Percentiles rank a stretch among this genome's conserved stretches.
Evolutionary conservation across 768 basidiomycete species (phyloP).

Genomic region (Lentinula boryana): DNA sequence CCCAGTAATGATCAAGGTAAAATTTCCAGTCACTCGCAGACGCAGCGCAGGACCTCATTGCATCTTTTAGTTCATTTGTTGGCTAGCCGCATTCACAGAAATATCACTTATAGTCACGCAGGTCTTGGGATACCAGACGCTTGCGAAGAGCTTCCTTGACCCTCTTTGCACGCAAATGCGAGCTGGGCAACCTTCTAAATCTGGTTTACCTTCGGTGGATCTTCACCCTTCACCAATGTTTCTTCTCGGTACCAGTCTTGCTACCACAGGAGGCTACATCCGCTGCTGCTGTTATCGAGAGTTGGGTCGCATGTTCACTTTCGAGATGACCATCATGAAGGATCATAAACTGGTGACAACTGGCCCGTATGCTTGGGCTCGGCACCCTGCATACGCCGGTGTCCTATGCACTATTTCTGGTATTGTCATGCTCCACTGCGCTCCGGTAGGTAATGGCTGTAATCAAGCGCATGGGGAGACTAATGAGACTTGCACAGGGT

Average conservation of each 20-base stretch:
- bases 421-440: slow-evolving; percentile 16
- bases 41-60: background rate
- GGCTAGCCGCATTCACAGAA: slow-evolving; percentile 33
- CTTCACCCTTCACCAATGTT: slow-evolving; percentile 1
- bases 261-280: slow-evolving; percentile 33
- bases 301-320: slow-evolving; percentile 44
- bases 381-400: slow-evolving; percentile 49
- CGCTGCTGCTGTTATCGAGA: slow-evolving; percentile 38
- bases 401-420: slow-evolving; percentile 30
- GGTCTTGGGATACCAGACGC: slow-evolving; percentile 12
- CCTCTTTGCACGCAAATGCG: slow-evolving; percentile 23
- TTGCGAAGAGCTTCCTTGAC: slow-evolving; percentile 13
- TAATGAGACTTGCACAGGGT: slow-evolving; percentile 22
- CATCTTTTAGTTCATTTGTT: slow-evolving; percentile 26
- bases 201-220: background rate
- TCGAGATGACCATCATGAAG: slow-evolving; percentile 41
- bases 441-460: slow-evolving; percentile 1
- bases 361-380: slow-evolving; percentile 41
- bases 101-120: slow-evolving; percentile 27
- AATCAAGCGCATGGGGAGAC: background rate
- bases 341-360: slow-evolving; percentile 40
- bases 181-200: background rate
- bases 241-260: slow-evolving; percentile 32
- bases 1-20: slow-evolving; percentile 29
- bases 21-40: background rate